A percentile compares a stretch with the other conserved stretches of the same genome.
Conservation (phyloP, 1,139 yeast genomes). For the Scheffersomyces stambukii region DNA sequence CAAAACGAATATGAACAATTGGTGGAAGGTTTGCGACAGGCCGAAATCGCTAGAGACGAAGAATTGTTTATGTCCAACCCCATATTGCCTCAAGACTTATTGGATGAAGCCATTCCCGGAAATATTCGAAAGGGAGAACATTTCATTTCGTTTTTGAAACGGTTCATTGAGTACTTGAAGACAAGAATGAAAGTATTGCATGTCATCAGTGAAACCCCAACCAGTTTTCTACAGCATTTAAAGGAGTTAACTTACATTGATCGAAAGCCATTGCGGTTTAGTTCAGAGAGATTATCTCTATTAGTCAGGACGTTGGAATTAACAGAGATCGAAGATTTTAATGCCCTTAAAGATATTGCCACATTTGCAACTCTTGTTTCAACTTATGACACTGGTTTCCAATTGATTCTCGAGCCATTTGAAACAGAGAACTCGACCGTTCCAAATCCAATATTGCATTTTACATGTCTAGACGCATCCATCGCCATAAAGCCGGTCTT, state of each 20-base stretch:
- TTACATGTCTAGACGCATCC: conserved; percentile 94
- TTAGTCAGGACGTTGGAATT: conserved; percentile 87
- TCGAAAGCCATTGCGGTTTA: conserved; percentile 82
- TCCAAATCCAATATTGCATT: conserved; percentile 94
- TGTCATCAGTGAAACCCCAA: conserved; percentile 95
- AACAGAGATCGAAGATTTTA: conserved; percentile 83
- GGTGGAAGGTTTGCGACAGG: conserved; percentile 82
- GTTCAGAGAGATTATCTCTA: conserved; percentile 86
- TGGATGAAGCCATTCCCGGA: conserved; percentile 95
- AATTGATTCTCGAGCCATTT: conserved; percentile 88
- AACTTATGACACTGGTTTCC: conserved; percentile 91
- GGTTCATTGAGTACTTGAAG: conserved; percentile 90
- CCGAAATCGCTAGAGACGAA: conserved; percentile 70
- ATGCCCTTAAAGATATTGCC: conserved; percentile 91
- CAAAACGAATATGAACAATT: conserved; percentile 88
- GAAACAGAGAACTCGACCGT: conserved; percentile 97
- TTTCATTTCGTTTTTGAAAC: conserved; percentile 83
- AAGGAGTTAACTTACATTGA: conserved; percentile 93
- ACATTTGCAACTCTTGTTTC: conserved; percentile 95
- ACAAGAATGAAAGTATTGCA: conserved; percentile 97
- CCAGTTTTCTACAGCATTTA: conserved; percentile 85
- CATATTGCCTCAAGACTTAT: conserved; percentile 74
- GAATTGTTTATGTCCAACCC: conserved; percentile 88
- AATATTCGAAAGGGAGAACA: conserved; percentile 96
- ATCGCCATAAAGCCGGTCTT: conserved; percentile 97